Percentiles rank a stretch among this genome's conserved stretches.
These are phyloP conservation scores for Solioccasus polychromus DNA, from an alignment of 768 basidiomycete genomes.

Conservation along the genomic window DNA sequence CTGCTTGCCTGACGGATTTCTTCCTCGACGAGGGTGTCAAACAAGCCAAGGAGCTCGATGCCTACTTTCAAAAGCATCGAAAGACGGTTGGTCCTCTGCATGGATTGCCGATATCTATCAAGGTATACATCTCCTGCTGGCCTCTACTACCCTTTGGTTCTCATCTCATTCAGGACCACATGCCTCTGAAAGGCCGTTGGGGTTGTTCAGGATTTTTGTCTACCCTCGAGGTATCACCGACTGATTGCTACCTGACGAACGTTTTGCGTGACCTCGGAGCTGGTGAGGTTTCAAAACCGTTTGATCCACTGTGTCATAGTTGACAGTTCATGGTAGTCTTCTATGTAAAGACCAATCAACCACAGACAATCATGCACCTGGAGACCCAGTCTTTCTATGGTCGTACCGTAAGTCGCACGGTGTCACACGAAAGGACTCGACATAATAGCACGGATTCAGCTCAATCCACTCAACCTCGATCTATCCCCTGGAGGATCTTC, in stretches of 20 bases:
- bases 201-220: slow-evolving; percentile 35
- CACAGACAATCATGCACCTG: slow-evolving; percentile 42
- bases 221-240: slow-evolving; percentile 21
- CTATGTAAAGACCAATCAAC: slow-evolving; percentile 44
- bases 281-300: slow-evolving; percentile 20
- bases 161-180: slow-evolving; percentile 31
- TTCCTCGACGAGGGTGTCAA: slow-evolving; percentile 43
- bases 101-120: slow-evolving; percentile 39
- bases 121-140: slow-evolving; percentile 23
- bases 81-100: slow-evolving; percentile 43
- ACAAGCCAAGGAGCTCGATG: slow-evolving; percentile 42
- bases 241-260: slow-evolving; percentile 31
- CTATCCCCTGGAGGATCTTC: slow-evolving; percentile 79
- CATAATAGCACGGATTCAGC: slow-evolving; percentile 18
- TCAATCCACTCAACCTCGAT: slow-evolving; percentile 44
- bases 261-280: slow-evolving; percentile 43
- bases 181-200: slow-evolving; percentile 41
- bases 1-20: slow-evolving; percentile 39
- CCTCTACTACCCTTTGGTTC: background rate
- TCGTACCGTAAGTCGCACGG: slow-evolving; percentile 20
- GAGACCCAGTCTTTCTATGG: slow-evolving; percentile 34
- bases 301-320: background rate
- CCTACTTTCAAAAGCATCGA: slow-evolving; percentile 36
- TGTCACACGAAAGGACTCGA: accelerated
- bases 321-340: slow-evolving; percentile 30